A percentile compares a stretch with the other conserved stretches of the same genome.
Conservation (phyloP, 805 yeast genomes). For the Torulaspora indica region DNA sequence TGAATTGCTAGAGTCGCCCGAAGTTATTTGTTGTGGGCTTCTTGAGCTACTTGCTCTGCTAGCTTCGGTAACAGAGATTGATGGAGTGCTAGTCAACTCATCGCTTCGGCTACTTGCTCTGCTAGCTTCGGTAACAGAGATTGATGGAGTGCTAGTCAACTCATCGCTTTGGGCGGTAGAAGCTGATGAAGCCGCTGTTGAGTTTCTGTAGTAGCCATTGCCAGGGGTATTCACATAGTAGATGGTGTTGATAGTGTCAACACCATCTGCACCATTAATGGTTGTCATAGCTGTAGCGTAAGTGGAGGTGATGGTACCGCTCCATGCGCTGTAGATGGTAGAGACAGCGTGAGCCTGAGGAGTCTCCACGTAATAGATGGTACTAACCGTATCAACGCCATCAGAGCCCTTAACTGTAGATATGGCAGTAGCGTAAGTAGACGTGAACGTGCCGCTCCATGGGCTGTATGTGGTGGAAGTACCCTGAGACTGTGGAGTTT, state of each 20-base stretch:
- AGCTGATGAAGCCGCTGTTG: no score
- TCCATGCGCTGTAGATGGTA: conserved; percentile 16
- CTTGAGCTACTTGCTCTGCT: no score
- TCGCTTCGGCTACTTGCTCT: no score
- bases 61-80: no score
- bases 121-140: no score
- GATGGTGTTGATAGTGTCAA: conserved; percentile 11
- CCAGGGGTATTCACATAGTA: conserved; percentile 18
- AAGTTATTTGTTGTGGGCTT: no score
- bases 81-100: no score
- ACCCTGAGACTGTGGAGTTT: conserved; percentile 7
- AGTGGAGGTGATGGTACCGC: conserved; percentile 14
- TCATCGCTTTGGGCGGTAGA: no score
- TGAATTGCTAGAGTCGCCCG: no score
- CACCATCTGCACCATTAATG: conserved; percentile 13
- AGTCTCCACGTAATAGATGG: conserved; percentile 13
- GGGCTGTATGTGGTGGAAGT: conserved; percentile 3
- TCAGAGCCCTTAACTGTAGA: conserved; percentile 10
- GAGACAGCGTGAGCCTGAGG: conserved; percentile 9
- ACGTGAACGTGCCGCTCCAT: conserved; percentile 12
- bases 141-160: no score
- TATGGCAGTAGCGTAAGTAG: conserved; percentile 16
- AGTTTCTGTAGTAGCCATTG: no score
- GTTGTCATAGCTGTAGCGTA: conserved; percentile 14
- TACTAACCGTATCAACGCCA: conserved; percentile 8